A percentile compares a stretch with the other conserved stretches of the same genome.
Evolutionary conservation across 2,329 filamentous ascomycete genomes (phyloP).

Genomic region (Aspergillus pseudotamarii): DNA sequence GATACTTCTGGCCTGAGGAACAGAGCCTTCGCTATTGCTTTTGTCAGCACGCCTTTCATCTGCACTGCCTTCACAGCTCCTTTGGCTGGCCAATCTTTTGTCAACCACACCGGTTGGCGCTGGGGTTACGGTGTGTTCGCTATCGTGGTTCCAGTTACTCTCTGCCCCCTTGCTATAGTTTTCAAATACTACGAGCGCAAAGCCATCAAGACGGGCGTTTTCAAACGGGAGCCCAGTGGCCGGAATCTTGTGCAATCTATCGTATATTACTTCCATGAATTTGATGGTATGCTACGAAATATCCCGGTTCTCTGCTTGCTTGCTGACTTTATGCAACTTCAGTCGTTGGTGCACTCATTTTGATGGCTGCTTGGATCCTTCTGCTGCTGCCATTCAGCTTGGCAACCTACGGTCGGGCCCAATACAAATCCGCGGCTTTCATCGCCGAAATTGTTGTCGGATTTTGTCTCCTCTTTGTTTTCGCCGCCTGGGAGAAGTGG

Average conservation of each 20-base stretch:
- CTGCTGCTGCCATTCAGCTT: constrained; percentile 70
- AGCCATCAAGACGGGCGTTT: constrained; percentile 58
- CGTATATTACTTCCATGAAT: constrained; percentile 61
- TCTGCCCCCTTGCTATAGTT: constrained; percentile 57
- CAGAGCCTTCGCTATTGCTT: constrained; percentile 62
- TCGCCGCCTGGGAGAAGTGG: constrained; percentile 59
- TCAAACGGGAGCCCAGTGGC: constrained; percentile 46
- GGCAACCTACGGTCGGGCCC: constrained; percentile 38
- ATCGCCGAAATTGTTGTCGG: constrained; percentile 59
- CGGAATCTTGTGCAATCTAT: constrained; percentile 54
- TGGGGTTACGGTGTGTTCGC: constrained; percentile 67
- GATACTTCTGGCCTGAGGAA: constrained; percentile 65
- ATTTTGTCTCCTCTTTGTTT: constrained; percentile 52
- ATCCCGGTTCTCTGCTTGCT: background rate
- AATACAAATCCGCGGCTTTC: constrained; percentile 52
- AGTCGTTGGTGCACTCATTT: constrained; percentile 50
- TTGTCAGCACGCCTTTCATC: constrained; percentile 63
- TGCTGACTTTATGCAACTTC: background rate
- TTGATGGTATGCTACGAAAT: constrained; percentile 52
- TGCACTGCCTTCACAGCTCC: constrained; percentile 62
- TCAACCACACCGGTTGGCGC: constrained; percentile 56
- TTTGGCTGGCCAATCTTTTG: constrained; percentile 54
- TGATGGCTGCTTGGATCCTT: constrained; percentile 63
- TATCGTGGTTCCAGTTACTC: constrained; percentile 61
- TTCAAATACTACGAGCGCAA: constrained; percentile 61